Evolutionary conservation across 1,284 basidiomycete genomes (phyloP), one percentile per base, ranked within the genome.

Genomic region (Violaceomyces palustris): DNA sequence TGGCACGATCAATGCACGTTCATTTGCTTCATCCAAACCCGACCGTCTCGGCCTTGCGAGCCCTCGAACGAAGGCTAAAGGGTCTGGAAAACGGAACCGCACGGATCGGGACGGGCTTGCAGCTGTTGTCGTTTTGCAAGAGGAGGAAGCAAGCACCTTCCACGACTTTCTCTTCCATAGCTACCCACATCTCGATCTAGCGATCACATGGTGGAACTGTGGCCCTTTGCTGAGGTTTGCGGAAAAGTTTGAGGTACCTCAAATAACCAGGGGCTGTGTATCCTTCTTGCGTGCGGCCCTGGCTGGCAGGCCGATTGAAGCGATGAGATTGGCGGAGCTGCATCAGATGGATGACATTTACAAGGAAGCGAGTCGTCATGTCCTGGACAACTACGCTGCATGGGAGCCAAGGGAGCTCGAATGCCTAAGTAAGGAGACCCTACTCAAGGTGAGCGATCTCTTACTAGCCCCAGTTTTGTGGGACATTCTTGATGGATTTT

Each of bases 251-350:
- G 54, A 56, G 19, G 61, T 66, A 4, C 46, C 56, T 6, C 50
- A 40, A 23, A 37, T 67, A n/a, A 55, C 48, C 6, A 34, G 48
- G 10, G 32, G 42, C 2, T 61, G 58, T 37, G 25, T 49, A 4
- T 37, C 30, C 15, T 67, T 64, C 26, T 32, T 67, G 3, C 45
- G 50, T 3, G 53, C 52, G 4, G 45, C 64, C 6, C 33, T 64
- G n/a, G 60, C 64, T 0, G 64, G 62, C 0, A 34, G 56, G 8
- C 62, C 64, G 17, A 67, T 67, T 24, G 54, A 62, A 21, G 64
- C 64, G n/a, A 64, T 67, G 62, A 43, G 53, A 0, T 34, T 67
- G 1, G 58, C 54, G 1, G 64, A 64, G 21, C 30, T 49, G 23
- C 56, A 59, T 36, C 15, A 40, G 1, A 35, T 67, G 11, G 45